Percentiles rank a stretch among this genome's conserved stretches.
phyloP scores from a whole-genome alignment of 176 grass and related monocot species.

The Sorghum bicolor region Sorghum_bicolor_NCBIv3 NC_012876.2:61071501-61072000 shows the following conservation, averaged over 20 bases:
- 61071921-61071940: background rate
- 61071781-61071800: slow-evolving; percentile 42
- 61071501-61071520: slow-evolving; percentile 81
- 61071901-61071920: background rate
- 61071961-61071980: background rate
- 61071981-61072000: background rate
- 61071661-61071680: background rate
- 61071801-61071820: slow-evolving; percentile 60
- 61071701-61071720: background rate
- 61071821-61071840: slow-evolving; percentile 70
- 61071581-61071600: slow-evolving; percentile 71
- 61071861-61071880: background rate
- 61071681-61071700: background rate
- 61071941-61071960: background rate
- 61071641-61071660: background rate
- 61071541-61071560: slow-evolving; percentile 78
- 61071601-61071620: background rate
- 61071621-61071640: background rate
- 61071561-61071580: slow-evolving; percentile 93
- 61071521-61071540: slow-evolving; percentile 75
- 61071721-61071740: background rate
- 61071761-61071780: slow-evolving; percentile 90
- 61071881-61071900: background rate
- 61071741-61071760: slow-evolving; percentile 66
- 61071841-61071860: slow-evolving; percentile 59